phyloP scores from a whole-genome alignment of 805 yeast species.

The Cyberlindnera mycetangii region DNA sequence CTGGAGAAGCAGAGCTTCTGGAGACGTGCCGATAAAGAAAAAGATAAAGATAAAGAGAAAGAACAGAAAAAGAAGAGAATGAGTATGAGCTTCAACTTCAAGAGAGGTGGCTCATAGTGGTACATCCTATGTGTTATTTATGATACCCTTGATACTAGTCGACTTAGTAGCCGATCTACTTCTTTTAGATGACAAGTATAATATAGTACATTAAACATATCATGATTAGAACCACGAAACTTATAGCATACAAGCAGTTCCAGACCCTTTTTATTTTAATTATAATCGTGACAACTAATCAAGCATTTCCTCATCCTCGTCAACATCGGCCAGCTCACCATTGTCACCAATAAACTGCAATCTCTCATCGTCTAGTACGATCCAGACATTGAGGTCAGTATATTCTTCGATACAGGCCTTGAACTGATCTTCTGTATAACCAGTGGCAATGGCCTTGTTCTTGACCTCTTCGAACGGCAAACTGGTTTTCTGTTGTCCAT shows the following conservation, averaged over 20 bases:
- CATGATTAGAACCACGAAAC: too few species aligned
- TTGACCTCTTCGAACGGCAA: slow-evolving; percentile 48
- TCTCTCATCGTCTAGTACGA: slow-evolving; percentile 62
- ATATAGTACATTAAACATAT: too few species aligned
- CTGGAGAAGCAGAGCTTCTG: slow-evolving; percentile 17
- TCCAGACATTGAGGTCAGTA: slow-evolving; percentile 70
- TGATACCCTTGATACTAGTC: too few species aligned
- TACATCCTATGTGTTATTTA: too few species aligned
- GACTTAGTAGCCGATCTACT: too few species aligned
- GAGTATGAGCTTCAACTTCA: slow-evolving; percentile 24
- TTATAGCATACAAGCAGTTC: neutral
- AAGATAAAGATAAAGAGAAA: slow-evolving; percentile 19
- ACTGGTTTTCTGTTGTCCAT: slow-evolving; percentile 31
- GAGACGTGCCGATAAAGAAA: slow-evolving; percentile 16
- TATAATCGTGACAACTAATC: slow-evolving; percentile 4
- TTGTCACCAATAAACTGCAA: slow-evolving; percentile 46
- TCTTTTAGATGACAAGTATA: too few species aligned
- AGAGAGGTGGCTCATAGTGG: slow-evolving; percentile 6
- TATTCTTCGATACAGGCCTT: slow-evolving; percentile 75
- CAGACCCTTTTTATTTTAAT: neutral
- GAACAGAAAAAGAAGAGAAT: slow-evolving; percentile 22
- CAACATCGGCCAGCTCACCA: slow-evolving; percentile 17
- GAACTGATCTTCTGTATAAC: slow-evolving; percentile 78
- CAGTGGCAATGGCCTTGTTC: slow-evolving; percentile 70
- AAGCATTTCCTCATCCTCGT: slow-evolving; percentile 16